Percentiles rank a stretch among this genome's conserved stretches.
Conservation (phyloP, 2,329 filamentous ascomycete species). For the Aspergillus awamori region DNA sequence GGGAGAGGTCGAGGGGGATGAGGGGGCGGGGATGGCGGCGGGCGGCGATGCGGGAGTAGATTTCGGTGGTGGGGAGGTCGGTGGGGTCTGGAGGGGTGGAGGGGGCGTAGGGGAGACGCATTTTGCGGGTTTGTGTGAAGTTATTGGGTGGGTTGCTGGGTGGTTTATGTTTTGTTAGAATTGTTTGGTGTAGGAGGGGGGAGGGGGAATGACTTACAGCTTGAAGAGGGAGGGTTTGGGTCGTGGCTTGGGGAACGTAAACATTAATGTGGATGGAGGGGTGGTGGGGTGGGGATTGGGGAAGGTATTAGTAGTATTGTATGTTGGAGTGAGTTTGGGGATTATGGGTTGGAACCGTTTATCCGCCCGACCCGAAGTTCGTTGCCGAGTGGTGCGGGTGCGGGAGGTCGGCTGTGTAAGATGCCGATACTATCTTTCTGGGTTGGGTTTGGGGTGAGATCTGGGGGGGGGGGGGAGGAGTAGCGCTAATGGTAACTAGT, state of each 20-base stretch:
- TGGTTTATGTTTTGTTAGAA: neutral
- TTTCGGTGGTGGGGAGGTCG: conserved; percentile 41
- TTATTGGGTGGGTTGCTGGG: neutral
- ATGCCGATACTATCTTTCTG: neutral
- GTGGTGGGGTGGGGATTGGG: neutral
- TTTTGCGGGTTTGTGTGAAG: conserved; percentile 14
- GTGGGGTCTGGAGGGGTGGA: conserved; percentile 23
- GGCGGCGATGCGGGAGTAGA: conserved; percentile 65
- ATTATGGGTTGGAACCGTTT: neutral
- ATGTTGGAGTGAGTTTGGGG: no score
- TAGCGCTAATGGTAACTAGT: no score
- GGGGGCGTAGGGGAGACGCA: conserved; percentile 44
- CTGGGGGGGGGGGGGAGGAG: no score
- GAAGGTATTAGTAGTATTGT: no score
- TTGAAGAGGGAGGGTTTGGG: neutral
- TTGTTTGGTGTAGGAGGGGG: no score
- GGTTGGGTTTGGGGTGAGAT: no score
- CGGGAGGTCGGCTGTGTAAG: neutral
- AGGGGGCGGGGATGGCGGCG: conserved; percentile 71
- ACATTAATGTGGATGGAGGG: neutral
- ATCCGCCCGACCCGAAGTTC: neutral
- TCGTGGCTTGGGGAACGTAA: neutral
- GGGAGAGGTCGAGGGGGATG: conserved; percentile 72
- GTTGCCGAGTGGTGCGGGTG: neutral
- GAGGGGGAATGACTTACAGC: neutral